Base-by-base conservation (phyloP, 2,329 filamentous ascomycete genomes). In the Plenodomus lindquistii region DNA sequence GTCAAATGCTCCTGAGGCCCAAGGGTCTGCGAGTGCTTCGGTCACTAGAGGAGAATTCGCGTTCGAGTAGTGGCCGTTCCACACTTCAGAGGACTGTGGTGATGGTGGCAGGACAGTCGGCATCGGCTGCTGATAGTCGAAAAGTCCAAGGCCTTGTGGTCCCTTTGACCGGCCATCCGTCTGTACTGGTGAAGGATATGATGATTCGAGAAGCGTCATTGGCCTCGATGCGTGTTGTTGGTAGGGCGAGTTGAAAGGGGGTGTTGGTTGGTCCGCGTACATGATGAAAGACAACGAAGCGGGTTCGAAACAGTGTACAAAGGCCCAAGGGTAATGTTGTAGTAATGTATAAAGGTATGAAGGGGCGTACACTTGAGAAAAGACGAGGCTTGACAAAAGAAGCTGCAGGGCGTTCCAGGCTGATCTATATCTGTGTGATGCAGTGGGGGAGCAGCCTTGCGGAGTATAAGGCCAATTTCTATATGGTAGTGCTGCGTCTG, bases 201-300 rank as follows among this genome's bases (percentile, higher is more conserved):
- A 59, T 21, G 67, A 60, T 27, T 71, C 65, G 18, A 67, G 51
- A 35, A 71, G 43, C 16, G 65, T 52, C 17, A 49, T 46, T 15
- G 56, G 40, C 43, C 55, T 62, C 40, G 67, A 56, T 29, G 57
- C 51, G 50, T 66, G 64, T 42, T 66, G 64, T 53, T 71, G 67
- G 47, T 69, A 70, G 34, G 67, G 69, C 31, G 69, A 70, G 42
- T 70, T 69, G 58, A 68, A 67, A 29, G 66, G 63, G 52, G 71
- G 64, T 38, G 64, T 67, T 24, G 62, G 59, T 31, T 70, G 68
- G 42, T 65, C 66, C 27, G 62, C 46, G 42, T 67, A 64, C 46
- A 50, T 60, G 53, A 45, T 50, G 52, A 52, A 55, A 55, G 48
- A 42, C 37, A 41, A 31, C 34, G 24, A 57, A 48, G 40, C 34